Evolutionary conservation across 169 alveolate genomes (phyloP).

Genomic region (Eimeria falciformis): DNA sequence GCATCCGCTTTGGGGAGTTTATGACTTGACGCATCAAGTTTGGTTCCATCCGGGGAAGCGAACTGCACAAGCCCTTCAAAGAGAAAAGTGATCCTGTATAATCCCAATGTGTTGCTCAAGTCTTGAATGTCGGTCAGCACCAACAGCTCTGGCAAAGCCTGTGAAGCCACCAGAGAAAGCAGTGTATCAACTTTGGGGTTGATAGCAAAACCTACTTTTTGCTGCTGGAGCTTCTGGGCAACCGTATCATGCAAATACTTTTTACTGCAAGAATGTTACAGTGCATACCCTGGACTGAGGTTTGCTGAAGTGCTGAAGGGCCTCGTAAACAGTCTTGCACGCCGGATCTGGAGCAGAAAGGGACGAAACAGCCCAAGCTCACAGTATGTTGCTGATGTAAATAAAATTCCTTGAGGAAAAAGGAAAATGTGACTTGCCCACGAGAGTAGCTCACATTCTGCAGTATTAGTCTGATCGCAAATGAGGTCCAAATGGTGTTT

Average conservation of each 20-base stretch:
- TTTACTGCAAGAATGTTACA: too few relatives aligned
- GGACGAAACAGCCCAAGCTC: neutral
- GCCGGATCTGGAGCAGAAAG: conserved; percentile 23
- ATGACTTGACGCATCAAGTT: conserved; percentile 36
- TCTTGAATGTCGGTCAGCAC: conserved; percentile 72
- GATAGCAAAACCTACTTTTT: too few relatives aligned
- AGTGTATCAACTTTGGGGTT: too few relatives aligned
- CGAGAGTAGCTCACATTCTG: conserved; percentile 27
- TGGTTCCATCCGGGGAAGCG: conserved; percentile 52
- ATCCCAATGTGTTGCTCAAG: conserved; percentile 50
- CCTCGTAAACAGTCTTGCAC: conserved; percentile 61
- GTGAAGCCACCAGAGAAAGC: neutral
- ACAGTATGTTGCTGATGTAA: neutral
- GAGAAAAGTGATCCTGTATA: conserved; percentile 43
- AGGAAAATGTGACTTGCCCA: too few relatives aligned
- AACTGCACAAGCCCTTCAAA: conserved; percentile 75
- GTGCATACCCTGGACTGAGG: conserved; percentile 42
- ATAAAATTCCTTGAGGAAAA: too few relatives aligned
- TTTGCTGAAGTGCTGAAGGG: conserved; percentile 55
- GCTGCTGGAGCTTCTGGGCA: too few relatives aligned
- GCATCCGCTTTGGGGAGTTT: conserved; percentile 29
- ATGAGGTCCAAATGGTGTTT: conserved; percentile 60
- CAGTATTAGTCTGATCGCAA: conserved; percentile 41
- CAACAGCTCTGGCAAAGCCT: conserved; percentile 72
- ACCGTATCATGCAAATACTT: too few relatives aligned